Evolutionary conservation across 768 basidiomycete genomes (phyloP).

Genomic region (Dentipellis sp.): DNA sequence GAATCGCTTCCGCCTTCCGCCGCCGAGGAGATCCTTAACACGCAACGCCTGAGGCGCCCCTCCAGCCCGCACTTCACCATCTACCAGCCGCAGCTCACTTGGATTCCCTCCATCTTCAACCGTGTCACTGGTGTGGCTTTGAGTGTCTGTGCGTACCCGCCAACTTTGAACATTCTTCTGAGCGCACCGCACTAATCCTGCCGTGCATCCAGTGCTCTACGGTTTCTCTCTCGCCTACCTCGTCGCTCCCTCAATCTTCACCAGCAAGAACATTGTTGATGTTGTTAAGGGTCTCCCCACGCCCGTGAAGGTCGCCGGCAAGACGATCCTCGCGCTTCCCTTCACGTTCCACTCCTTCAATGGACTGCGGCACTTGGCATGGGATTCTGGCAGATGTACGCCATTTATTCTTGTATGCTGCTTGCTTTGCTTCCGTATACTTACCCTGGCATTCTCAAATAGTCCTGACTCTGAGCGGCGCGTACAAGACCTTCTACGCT

Average conservation of each 20-base stretch:
- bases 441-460: not conserved
- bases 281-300: constrained; percentile 64
- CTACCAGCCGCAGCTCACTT: constrained; percentile 92
- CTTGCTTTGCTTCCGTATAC: not conserved
- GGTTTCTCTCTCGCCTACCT: constrained; percentile 84
- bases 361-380: constrained; percentile 81
- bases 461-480: constrained; percentile 79
- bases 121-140: constrained; percentile 79
- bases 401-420: constrained; percentile 14
- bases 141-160: constrained; percentile 52
- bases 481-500: constrained; percentile 74
- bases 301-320: constrained; percentile 65
- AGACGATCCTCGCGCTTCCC: constrained; percentile 72
- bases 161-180: not conserved
- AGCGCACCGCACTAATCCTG: not conserved
- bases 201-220: constrained; percentile 58
- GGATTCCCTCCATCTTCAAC: constrained; percentile 79
- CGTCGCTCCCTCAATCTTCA: constrained; percentile 69
- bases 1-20: constrained; percentile 55
- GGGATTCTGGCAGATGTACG: constrained; percentile 88
- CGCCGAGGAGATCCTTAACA: constrained; percentile 62
- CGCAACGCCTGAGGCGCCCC: constrained; percentile 83
- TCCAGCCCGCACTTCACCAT: constrained; percentile 94
- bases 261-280: constrained; percentile 70
- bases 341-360: constrained; percentile 90